phyloP scores from a whole-genome alignment of 495 filamentous ascomycete genomes.

The Penicillium crystallinum region DNA sequence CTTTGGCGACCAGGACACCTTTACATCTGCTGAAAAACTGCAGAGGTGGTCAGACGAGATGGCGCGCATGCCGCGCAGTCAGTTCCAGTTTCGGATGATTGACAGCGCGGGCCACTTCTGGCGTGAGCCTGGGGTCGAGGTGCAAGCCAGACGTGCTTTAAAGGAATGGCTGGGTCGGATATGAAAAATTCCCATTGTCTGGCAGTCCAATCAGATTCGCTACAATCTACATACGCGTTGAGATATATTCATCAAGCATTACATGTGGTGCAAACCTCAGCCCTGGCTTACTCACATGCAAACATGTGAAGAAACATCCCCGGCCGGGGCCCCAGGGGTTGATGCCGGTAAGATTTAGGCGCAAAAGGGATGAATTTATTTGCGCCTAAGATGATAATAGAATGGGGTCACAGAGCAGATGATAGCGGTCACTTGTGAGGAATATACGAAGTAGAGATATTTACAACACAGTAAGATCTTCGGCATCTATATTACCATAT shows the following conservation, averaged over 20 bases:
- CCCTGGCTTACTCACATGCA: not conserved
- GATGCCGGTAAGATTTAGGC: no score
- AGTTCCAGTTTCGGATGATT: conserved; percentile 54
- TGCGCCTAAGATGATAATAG: not conserved
- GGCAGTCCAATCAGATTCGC: not conserved
- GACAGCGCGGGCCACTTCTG: conserved; percentile 79
- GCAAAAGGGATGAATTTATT: not conserved
- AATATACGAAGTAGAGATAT: no score
- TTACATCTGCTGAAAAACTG: conserved; percentile 65
- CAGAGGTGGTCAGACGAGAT: conserved; percentile 65
- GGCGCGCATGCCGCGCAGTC: conserved; percentile 26
- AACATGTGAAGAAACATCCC: conserved; percentile 5
- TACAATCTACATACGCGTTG: not conserved
- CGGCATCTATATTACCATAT: no score
- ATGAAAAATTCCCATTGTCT: not conserved
- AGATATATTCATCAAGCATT: not conserved
- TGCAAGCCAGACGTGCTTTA: conserved; percentile 44
- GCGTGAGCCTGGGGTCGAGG: conserved; percentile 58
- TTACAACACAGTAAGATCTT: no score
- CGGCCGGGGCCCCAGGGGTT: not conserved
- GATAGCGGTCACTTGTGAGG: no score
- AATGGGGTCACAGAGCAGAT: no score
- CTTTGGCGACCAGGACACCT: conserved; percentile 69
- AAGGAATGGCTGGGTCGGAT: conserved; percentile 38
- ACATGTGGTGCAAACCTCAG: not conserved